These are phyloP conservation scores for Melocanna baccifera DNA, from an alignment of 176 grass and related monocot species.

Conservation along the genomic window DNA sequence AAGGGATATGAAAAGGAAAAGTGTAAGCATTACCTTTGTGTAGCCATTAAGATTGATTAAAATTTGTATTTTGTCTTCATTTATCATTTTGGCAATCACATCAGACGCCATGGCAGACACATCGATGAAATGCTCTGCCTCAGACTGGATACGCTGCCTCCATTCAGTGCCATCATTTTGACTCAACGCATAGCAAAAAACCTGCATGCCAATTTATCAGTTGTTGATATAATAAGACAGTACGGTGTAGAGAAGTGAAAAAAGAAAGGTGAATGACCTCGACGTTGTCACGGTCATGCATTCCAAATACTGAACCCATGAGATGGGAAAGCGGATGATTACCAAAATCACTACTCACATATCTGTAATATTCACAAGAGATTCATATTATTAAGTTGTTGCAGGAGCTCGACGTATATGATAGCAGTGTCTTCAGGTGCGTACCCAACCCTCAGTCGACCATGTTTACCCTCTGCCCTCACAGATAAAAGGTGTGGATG, in stretches of 20 bases:
- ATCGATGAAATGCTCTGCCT: constrained; percentile 79
- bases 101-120: constrained; percentile 84
- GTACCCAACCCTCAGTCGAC: constrained; percentile 79
- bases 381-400: constrained; percentile 20
- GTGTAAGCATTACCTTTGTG: constrained; percentile 58
- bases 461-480: constrained; percentile 51
- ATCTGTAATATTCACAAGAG: constrained; percentile 44
- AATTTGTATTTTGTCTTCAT: constrained; percentile 84
- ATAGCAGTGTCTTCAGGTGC: background rate
- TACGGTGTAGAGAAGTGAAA: too few species aligned
- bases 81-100: constrained; percentile 71
- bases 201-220: too few species aligned
- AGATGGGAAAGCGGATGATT: constrained; percentile 97
- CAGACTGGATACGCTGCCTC: constrained; percentile 85
- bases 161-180: constrained; percentile 91
- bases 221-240: too few species aligned
- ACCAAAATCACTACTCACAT: constrained; percentile 90
- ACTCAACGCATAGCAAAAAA: constrained; percentile 74
- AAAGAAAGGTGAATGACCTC: too few species aligned
- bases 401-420: background rate
- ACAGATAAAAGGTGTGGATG: constrained; percentile 58
- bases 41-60: constrained; percentile 94
- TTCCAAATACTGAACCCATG: constrained; percentile 92
- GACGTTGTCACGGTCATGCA: constrained; percentile 57
- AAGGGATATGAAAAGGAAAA: too few species aligned